Base-by-base conservation (phyloP, 177 flowering plant species). In the Tripterygium wilfordii region DNA sequence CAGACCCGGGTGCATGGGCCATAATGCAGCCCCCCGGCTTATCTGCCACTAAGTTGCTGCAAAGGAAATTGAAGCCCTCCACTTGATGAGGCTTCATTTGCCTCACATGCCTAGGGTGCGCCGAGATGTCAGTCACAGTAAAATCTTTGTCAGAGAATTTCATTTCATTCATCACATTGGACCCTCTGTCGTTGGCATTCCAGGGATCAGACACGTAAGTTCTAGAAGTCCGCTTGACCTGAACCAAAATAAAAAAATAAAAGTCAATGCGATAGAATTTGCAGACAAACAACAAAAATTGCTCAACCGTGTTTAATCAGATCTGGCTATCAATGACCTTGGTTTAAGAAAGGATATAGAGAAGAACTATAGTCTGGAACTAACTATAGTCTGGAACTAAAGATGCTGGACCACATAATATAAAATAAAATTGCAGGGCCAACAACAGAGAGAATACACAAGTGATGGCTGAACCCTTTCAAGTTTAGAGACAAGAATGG, bases 1-100 rank as follows among this genome's bases (percentile, higher is more conserved):
- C 98, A 33, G 98, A 92, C 20, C 96, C 98, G 1, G 98, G 98
- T 40, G 98, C 98, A 76, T 92, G 96, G 10, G 98, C 96, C 61
- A 92, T 45, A 50, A 92, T 88, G 56, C 98, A 88, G 16, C 96
- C 98, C 21, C 96, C 81, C 17, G 96, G 92, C 20, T 68, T 63
- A 14, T 84, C 82, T 4, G 75, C 38, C 24, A 80, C 45, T 51
- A 87, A 50, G 58, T 87, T 87, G 43, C 80, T 74, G 0, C 61
- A 28, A 47, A 88, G 75, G 62, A 88, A 88, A 50, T 81, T 75
- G 54, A 88, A 85, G 13, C 96, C 96, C 58, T 85, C 88, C 10
- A 80, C 56, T 62, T 88, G 96, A 64, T 88, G 95, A 18, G 83
- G 77, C 58, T 76, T 88, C 95, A 88, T 88, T 54, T 75, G 73